A percentile compares a stretch with the other conserved stretches of the same genome.
These are phyloP conservation scores for Coprinopsis marcescibilis DNA, from an alignment of 768 basidiomycete genomes.

Conservation along the genomic window DNA sequence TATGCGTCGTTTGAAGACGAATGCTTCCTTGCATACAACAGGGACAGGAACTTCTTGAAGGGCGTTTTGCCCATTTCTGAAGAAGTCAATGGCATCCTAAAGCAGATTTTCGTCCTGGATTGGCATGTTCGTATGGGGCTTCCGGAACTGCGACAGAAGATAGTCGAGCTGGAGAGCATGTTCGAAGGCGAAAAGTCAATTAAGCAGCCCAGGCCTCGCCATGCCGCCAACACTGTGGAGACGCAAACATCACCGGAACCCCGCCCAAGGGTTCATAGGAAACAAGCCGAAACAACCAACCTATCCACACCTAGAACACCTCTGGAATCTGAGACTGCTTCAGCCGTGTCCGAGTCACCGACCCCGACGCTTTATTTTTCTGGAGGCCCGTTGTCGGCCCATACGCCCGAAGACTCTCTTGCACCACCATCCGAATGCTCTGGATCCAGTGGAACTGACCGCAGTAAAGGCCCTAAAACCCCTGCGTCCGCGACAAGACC, in stretches of 20 bases:
- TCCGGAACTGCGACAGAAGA: constrained; percentile 33
- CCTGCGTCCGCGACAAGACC: not conserved
- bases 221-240: not conserved
- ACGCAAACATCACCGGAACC: no score
- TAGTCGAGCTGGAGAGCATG: not conserved
- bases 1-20: constrained; percentile 62
- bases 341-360: no score
- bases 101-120: constrained; percentile 66
- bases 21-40: constrained; percentile 59
- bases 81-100: constrained; percentile 59
- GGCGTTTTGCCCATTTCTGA: constrained; percentile 69
- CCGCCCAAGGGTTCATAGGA: no score
- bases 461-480: constrained; percentile 2
- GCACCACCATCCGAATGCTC: not conserved
- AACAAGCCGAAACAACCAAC: no score
- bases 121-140: constrained; percentile 59
- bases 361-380: no score
- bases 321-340: no score
- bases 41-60: constrained; percentile 58
- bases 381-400: no score
- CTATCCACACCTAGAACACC: no score
- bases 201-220: not conserved
- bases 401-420: not conserved
- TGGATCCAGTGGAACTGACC: not conserved
- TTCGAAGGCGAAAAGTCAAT: not conserved